Percentiles rank a stretch among this genome's conserved stretches.
Evolutionary conservation across 441 rosid genomes (phyloP).

Genomic region (Pelargonium exstipulatum): DNA sequence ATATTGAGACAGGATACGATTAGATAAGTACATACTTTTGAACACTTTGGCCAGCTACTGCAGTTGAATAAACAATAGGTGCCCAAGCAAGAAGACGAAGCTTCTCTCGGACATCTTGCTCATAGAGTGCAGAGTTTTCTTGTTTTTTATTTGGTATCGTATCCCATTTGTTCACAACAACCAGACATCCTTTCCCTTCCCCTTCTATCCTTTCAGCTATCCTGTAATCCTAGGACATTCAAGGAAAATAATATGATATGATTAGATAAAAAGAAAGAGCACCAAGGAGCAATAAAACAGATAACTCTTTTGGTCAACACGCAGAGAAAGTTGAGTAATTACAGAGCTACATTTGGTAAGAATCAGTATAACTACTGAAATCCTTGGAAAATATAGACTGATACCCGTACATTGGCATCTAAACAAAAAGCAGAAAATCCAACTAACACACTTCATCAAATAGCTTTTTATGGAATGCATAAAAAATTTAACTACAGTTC

Average conservation of each 20-base stretch:
- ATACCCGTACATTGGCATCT: too few relatives aligned
- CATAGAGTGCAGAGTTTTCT: constrained; percentile 64
- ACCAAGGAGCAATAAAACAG: background rate
- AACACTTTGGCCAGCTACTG: constrained; percentile 78
- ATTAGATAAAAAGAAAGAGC: background rate
- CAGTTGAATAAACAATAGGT: constrained; percentile 87
- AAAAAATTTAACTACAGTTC: too few relatives aligned
- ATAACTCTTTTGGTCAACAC: background rate
- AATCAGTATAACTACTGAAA: too few relatives aligned
- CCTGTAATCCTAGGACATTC: constrained; percentile 54
- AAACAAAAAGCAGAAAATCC: too few relatives aligned
- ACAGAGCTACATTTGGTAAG: too few relatives aligned
- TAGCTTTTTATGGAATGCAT: too few relatives aligned
- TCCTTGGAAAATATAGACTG: too few relatives aligned
- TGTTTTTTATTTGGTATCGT: constrained; percentile 88
- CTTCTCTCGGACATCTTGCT: constrained; percentile 89
- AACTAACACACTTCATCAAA: too few relatives aligned
- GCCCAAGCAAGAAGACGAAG: constrained; percentile 87
- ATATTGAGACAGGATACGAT: background rate
- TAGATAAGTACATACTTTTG: constrained; percentile 49
- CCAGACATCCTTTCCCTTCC: constrained; percentile 91
- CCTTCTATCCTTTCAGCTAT: constrained; percentile 91
- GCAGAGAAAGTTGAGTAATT: too few relatives aligned
- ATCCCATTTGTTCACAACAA: constrained; percentile 96
- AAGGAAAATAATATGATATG: constrained; percentile 16